A percentile compares a stretch with the other conserved stretches of the same genome.
Conservation (phyloP, 345 rosid species). For the Iberis pinnata region DNA sequence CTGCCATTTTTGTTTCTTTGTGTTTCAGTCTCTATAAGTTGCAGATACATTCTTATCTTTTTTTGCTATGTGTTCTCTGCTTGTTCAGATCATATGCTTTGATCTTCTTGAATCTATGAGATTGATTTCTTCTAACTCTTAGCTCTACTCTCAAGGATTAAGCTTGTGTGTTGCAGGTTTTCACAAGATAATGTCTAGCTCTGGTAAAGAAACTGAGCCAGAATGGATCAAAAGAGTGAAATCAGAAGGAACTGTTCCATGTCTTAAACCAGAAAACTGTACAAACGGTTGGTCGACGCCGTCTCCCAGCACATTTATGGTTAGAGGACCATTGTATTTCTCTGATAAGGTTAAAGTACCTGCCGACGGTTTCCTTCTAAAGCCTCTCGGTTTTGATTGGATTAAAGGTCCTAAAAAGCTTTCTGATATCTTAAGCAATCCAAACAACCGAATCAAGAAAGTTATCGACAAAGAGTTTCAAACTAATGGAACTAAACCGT, state of each 20-base stretch:
- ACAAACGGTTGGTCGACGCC: slow-evolving; percentile 85
- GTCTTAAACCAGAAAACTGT: slow-evolving; percentile 56
- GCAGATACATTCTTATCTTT: no score
- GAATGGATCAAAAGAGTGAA: slow-evolving; percentile 67
- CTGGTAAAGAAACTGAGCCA: slow-evolving; percentile 34
- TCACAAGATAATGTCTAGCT: slow-evolving; percentile 37
- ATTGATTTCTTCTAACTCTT: no score
- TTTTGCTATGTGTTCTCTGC: no score
- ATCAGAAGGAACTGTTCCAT: slow-evolving; percentile 73
- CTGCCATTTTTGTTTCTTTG: no score
- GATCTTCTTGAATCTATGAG: no score
- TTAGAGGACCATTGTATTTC: slow-evolving; percentile 81
- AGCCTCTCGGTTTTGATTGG: slow-evolving; percentile 91
- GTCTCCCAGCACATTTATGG: slow-evolving; percentile 62
- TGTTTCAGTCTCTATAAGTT: no score
- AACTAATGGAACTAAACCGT: slow-evolving; percentile 49
- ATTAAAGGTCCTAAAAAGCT: slow-evolving; percentile 59
- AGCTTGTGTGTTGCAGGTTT: no score
- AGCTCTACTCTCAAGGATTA: no score
- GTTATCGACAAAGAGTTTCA: slow-evolving; percentile 51
- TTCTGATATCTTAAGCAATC: slow-evolving; percentile 48
- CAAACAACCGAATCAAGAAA: slow-evolving; percentile 55
- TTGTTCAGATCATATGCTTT: no score
- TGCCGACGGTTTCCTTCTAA: slow-evolving; percentile 61
- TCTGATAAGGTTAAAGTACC: slow-evolving; percentile 66